These are phyloP conservation scores for Debaryomycetaceae sp. DNA, from an alignment of 1,139 yeast species.

Conservation along the genomic window DNA sequence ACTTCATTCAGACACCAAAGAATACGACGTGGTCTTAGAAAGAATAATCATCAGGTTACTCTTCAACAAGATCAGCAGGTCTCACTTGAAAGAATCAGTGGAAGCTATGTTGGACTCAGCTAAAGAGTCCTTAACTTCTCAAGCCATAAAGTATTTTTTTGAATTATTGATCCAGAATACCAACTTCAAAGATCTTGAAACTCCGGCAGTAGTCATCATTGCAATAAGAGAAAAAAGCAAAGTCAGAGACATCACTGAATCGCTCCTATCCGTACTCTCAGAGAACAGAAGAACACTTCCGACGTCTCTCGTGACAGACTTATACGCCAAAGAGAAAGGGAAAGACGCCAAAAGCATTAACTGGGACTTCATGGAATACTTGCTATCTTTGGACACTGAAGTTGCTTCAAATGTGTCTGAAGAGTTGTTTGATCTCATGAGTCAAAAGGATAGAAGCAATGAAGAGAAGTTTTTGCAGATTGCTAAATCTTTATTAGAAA, in stretches of 20 bases:
- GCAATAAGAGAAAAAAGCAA: constrained; percentile 24
- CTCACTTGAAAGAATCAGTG: constrained; percentile 17
- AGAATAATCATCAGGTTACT: constrained; percentile 11
- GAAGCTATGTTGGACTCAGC: constrained; percentile 14
- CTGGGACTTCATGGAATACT: constrained; percentile 44
- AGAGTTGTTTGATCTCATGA: constrained; percentile 15
- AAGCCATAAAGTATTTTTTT: constrained; percentile 21
- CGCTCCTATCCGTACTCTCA: constrained; percentile 35
- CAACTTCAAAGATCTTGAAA: constrained; percentile 22
- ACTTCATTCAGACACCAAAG: constrained; percentile 2
- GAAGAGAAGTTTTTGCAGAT: constrained; percentile 14
- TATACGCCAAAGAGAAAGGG: constrained; percentile 28
- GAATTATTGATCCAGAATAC: constrained; percentile 21
- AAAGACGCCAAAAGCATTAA: constrained; percentile 15
- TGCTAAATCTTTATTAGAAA: constrained; percentile 40
- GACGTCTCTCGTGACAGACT: constrained; percentile 36
- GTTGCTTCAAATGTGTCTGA: constrained; percentile 41
- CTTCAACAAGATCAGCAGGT: constrained; percentile 15
- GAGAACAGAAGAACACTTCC: constrained; percentile 48
- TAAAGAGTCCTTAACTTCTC: constrained; percentile 6
- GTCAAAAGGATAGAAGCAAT: constrained; percentile 10
- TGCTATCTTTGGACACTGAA: constrained; percentile 50
- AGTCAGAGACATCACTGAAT: constrained; percentile 33
- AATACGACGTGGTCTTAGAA: constrained; percentile 9
- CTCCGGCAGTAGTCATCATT: constrained; percentile 43